Evolutionary conservation across 148 eudicot species (phyloP), one percentile per base, ranked within the genome.

Genomic region (Agrostemma githago): DNA sequence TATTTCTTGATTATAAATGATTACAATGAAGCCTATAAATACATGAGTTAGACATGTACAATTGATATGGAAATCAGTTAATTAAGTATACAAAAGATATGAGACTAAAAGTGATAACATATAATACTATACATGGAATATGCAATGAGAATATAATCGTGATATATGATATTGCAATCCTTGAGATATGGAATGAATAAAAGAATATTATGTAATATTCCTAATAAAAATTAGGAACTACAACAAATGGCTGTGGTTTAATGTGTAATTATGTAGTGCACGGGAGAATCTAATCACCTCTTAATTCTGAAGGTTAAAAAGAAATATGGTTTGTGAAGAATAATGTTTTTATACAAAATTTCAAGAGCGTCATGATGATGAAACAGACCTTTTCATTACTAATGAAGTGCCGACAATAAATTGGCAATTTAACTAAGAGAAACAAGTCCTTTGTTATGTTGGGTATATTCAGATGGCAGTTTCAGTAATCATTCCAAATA

Each of bases 381-480:
- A 8, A 21, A 21, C 34, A 51, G 8, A 46, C 37, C 48, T 57
- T 12, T 66, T 60, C 12, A 34, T 26, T 58, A 51, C 65, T 66
- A 11, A 20, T 11, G 3, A 43, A 38, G 34, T 67, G 53, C 75
- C 44, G 19, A 56, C 59, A 21, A 51, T 1, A 20, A 41, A 14
- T 62, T 57, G 16, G 53, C 2, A 20, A 41, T 37, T 70, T 48
- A 51, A 70, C 58, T 69, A 26, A 26, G 11, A 39, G 10, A 51
- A 14, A n/a, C 9, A 14, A n/a, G 51, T 74, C 20, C 3, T 44
- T 34, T 20, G 9, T 51, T 3, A 3, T 76, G 62, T 53, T 73
- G 43, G 5, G 14, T 40, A n/a, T 6, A 20, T 15, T 16, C 92
- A 93, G 98, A 57, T 82, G 72, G 87, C 82, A 8, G 67, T 93